These are phyloP conservation scores for Cephalotrichum gorgonifer DNA, from an alignment of 2,329 filamentous ascomycete genomes.

Conservation along the genomic window DNA sequence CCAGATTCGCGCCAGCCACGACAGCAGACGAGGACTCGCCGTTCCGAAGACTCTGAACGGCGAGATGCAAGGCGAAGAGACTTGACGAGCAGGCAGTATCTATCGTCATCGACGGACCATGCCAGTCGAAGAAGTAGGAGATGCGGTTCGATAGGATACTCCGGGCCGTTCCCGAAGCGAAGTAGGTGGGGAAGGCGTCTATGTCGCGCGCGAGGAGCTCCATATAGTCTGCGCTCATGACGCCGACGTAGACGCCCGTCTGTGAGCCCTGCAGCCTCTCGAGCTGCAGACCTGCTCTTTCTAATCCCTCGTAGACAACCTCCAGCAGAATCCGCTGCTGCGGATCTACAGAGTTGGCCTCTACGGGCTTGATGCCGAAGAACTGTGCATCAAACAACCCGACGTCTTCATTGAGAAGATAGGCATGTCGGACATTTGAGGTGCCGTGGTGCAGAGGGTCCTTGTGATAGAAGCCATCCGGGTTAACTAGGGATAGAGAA, in stretches of 20 bases:
- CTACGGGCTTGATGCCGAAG: no score
- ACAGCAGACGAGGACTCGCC: slow-evolving; percentile 16
- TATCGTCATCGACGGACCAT: slow-evolving; percentile 22
- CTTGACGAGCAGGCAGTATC: slow-evolving; percentile 24
- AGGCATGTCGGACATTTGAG: slow-evolving; percentile 1
- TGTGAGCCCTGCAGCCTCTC: no score
- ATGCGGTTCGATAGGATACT: slow-evolving; percentile 27
- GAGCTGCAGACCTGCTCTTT: no score
- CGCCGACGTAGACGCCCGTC: no score
- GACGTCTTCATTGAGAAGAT: background rate
- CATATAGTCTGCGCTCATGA: no score
- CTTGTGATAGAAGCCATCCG: slow-evolving; percentile 25
- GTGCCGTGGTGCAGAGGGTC: slow-evolving; percentile 5
- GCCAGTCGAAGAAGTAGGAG: slow-evolving; percentile 23
- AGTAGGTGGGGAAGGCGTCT: no score
- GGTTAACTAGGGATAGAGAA: slow-evolving; percentile 20
- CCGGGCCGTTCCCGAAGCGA: slow-evolving; percentile 9
- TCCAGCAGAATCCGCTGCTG: no score
- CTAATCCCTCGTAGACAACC: no score
- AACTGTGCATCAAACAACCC: background rate
- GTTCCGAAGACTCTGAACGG: slow-evolving; percentile 17
- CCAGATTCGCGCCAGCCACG: background rate
- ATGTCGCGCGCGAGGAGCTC: no score
- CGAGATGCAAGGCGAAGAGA: slow-evolving; percentile 20
- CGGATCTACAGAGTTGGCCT: no score